Base-by-base conservation (phyloP, 2,329 filamentous ascomycete species). In the Diaporthe velutina region DNA sequence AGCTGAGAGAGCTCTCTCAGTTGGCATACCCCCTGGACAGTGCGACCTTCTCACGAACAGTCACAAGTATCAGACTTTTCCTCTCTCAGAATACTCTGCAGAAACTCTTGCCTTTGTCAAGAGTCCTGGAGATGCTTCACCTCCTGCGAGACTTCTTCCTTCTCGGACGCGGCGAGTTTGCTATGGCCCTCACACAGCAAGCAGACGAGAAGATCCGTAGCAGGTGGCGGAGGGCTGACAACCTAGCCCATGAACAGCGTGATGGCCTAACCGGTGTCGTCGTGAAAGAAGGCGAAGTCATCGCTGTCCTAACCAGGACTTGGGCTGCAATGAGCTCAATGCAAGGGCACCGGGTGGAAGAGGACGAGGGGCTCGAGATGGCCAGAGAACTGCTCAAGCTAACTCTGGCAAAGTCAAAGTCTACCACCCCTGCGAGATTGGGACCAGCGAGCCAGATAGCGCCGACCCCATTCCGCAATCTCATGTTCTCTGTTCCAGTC, bases 121-220 rank as follows among this genome's bases (percentile, higher is more conserved):
- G 91, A 79, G 95, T 98, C 5, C 86, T 95, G 8, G 93, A 97
- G 77, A 91, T 94, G 67, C 86, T 98, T 19, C 90, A 91, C 38
- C 87, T 98, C 12, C 87, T 98, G 1, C 90, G 96, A 64, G 93
- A 97, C 73, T 98, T 98, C 83, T 95, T 98, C 78, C 88, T 99
- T 3, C 88, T 99, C 0, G 93, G 94, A 1, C 90, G 95, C 45
- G 96, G 96, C 70, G 97, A 98, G 82, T 99, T 99, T 82, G 95
- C 96, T 28, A 92, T 97, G 84, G 93, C 94, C 0, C 84, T 99
- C 35, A 95, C 97, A 1, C 90, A 93, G 48, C 94, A 98, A 84
- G 95, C 96, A 1, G 95, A 98, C 78, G 91, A 93, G 72, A 93
- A 92, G 78, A 89, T 97, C 33, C 89, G 91, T n/a, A 92, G 90